phyloP scores from a whole-genome alignment of 345 rosid genomes.

The Ceriops zippeliana region DNA sequence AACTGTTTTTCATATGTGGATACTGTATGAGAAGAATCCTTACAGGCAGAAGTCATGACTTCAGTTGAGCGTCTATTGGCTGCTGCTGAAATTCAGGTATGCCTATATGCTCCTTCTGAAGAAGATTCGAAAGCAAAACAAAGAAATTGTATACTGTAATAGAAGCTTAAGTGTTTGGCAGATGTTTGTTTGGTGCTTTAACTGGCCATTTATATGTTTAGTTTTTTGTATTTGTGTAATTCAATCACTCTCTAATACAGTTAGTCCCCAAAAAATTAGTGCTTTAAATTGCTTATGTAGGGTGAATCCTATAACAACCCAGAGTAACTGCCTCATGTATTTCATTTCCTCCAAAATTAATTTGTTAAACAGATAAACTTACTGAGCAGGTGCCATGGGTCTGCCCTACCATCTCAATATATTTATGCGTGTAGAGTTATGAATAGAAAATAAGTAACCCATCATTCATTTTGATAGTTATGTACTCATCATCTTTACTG shows the following conservation, averaged over 20 bases:
- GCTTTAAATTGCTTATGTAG: neutral
- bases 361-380: neutral
- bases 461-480: too few relatives aligned
- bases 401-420: neutral
- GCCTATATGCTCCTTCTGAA: conserved; percentile 8
- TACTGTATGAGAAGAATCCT: conserved; percentile 1
- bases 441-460: too few relatives aligned
- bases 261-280: neutral
- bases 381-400: neutral
- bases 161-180: neutral
- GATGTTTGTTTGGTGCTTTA: neutral
- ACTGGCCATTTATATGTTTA: too few relatives aligned
- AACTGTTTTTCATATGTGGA: conserved; percentile 12
- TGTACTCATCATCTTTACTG: neutral
- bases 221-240: neutral
- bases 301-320: neutral
- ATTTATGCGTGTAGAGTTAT: too few relatives aligned
- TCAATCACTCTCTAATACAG: neutral
- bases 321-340: neutral
- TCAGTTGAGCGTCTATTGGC: conserved; percentile 68
- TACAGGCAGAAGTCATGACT: conserved; percentile 86
- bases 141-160: neutral
- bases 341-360: neutral
- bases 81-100: conserved; percentile 85
- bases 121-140: neutral